These are phyloP conservation scores for Aspergillus cejpii DNA, from an alignment of 2,329 filamentous ascomycete genomes.

Conservation along the genomic window DNA sequence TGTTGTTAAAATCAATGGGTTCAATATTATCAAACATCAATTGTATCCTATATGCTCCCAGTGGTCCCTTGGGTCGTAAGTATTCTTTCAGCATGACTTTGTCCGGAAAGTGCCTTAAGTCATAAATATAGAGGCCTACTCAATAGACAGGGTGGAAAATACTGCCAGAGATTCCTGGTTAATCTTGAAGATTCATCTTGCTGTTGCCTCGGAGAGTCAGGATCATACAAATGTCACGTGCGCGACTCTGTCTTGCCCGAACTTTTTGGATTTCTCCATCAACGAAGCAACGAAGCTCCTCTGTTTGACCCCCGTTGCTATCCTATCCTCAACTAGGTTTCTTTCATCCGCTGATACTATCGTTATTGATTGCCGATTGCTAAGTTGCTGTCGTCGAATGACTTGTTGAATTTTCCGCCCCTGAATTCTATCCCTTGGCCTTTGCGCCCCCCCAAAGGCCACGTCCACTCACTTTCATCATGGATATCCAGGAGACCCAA, in stretches of 20 bases:
- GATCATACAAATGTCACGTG: neutral
- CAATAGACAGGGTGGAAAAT: too few relatives aligned
- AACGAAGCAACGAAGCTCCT: neutral
- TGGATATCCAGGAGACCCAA: conserved; percentile 54
- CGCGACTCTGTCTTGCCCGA: neutral
- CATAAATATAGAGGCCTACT: too few relatives aligned
- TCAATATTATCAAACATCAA: conserved; percentile 22
- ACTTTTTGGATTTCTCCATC: neutral
- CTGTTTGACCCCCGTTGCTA: neutral
- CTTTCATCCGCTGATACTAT: conserved; percentile 1
- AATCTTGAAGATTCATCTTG: too few relatives aligned
- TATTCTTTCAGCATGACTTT: too few relatives aligned
- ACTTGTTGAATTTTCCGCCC: conserved; percentile 17
- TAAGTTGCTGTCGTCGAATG: neutral
- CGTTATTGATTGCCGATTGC: neutral
- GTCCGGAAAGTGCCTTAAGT: too few relatives aligned
- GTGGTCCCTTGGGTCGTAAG: too few relatives aligned
- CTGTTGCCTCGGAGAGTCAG: neutral
- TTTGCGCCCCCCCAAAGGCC: conserved; percentile 9
- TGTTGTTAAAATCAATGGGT: conserved; percentile 33
- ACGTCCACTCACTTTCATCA: conserved; percentile 27
- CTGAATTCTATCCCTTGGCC: conserved; percentile 11
- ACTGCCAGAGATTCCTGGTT: too few relatives aligned
- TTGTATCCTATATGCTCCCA: conserved; percentile 17
- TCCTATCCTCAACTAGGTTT: neutral